Evolutionary conservation across 352 stramenopile genomes (phyloP), one percentile per base, ranked within the genome.

Genomic region (Phytophthora uliginosa): DNA sequence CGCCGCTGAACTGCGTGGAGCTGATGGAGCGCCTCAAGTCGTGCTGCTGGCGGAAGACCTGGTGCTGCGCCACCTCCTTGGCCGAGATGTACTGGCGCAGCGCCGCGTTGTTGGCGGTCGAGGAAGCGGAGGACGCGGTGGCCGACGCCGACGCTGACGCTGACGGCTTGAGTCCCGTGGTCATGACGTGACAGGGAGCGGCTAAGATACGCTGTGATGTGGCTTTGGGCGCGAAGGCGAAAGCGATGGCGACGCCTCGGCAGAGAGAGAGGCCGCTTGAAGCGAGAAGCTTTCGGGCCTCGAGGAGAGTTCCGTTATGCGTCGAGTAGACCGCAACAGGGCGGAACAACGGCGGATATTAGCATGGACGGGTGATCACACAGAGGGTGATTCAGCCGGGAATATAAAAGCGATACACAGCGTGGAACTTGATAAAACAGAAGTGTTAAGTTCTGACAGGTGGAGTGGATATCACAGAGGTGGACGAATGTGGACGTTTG

Each of bases 11-110:
- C 42, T 75, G 63, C 26, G 71, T 72, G 33, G 77, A 84, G 52
- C 69, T 84, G 53, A 69, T 85, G 42, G 76, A 84, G 59, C 84
- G 84, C 62, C 82, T 75, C 71, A 84, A 70, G 45, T 74, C 63
- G 38, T 76, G 61, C 48, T 69, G 64, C 38, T 47, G 38, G 17
- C 64, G 77, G 50, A 75, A 59, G n/a, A 82, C 45, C 58, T 81
- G 54, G 69, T 91, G 82, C 65, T 91, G 86, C n/a, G 83, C 80
- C 42, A 92, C 86, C 34, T 92, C 74, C 60, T 89, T 89, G 38
- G 87, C 84, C 48, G 82, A 83, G 28, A 92, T 82, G 63, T 91
- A 92, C 50, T 82, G 63, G 45, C 85, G 80, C 53, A 93, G 73
- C 42, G 51, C 24, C 38, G 31, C 40, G 48, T 69, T 75, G 40